Conservation (phyloP, 1,284 basidiomycete species). For the Crucibulum cyathiforme region DNA sequence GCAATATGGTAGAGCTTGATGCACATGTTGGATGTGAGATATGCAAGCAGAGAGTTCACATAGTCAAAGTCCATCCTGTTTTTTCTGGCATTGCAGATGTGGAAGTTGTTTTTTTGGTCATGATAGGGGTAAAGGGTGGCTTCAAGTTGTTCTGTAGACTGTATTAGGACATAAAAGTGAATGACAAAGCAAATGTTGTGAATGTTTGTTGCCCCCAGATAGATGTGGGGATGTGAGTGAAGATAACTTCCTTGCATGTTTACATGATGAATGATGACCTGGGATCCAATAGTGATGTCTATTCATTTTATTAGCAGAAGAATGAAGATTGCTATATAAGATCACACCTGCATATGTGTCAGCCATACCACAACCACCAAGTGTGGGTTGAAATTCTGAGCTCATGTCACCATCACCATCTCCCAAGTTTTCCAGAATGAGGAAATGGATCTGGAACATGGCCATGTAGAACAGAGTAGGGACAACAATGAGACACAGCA, state of each 20-base stretch:
- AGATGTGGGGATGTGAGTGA: conserved; percentile 92
- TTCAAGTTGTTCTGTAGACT: conserved; percentile 86
- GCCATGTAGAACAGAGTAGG: conserved; percentile 91
- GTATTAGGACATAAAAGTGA: neutral
- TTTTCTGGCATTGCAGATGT: conserved; percentile 73
- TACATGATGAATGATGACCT: conserved; percentile 85
- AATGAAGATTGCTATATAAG: neutral
- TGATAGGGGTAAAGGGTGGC: conserved; percentile 97
- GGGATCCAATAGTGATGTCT: conserved; percentile 90
- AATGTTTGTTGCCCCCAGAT: conserved; percentile 86
- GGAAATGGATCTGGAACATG: conserved; percentile 96
- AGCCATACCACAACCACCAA: conserved; percentile 89
- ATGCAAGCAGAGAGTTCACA: conserved; percentile 61
- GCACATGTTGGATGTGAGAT: conserved; percentile 72
- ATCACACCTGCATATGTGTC: conserved; percentile 87
- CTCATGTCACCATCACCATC: conserved; percentile 99
- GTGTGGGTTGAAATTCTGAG: conserved; percentile 96
- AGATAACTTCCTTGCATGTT: conserved; percentile 98
- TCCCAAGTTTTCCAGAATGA: conserved; percentile 86
- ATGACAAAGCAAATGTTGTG: conserved; percentile 29
- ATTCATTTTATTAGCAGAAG: conserved; percentile 7
- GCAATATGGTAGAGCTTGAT: conserved; percentile 85
- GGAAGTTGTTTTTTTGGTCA: conserved; percentile 93
- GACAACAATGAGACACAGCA: conserved; percentile 86
- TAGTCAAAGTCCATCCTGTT: conserved; percentile 62